phyloP scores from a whole-genome alignment of 2,329 filamentous ascomycete species.

The Periconia sp. region DNA sequence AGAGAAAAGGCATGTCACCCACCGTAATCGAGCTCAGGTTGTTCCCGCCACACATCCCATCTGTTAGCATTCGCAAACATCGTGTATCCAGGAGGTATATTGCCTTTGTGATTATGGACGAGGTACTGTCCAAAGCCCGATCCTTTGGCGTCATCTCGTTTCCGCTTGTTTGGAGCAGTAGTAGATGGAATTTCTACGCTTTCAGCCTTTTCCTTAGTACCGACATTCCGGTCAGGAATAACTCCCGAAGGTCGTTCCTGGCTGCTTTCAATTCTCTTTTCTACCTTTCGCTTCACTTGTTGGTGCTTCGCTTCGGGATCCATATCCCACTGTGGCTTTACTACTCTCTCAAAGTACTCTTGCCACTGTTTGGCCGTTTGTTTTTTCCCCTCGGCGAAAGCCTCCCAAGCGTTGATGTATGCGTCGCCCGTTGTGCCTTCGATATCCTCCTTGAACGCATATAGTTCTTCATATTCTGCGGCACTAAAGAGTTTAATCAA shows the following conservation, averaged over 20 bases:
- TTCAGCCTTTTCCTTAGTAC: background rate
- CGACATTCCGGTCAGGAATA: background rate
- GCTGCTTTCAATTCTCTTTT: slow-evolving; percentile 6
- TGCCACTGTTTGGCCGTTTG: slow-evolving; percentile 35
- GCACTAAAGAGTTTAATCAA: slow-evolving; percentile 21
- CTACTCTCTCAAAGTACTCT: slow-evolving; percentile 38
- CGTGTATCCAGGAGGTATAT: slow-evolving; percentile 15
- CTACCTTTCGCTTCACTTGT: slow-evolving; percentile 20
- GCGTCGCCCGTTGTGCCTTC: slow-evolving; percentile 4
- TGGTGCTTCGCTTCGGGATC: slow-evolving; percentile 27
- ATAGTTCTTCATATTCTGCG: slow-evolving; percentile 35
- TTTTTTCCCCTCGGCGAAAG: slow-evolving; percentile 20
- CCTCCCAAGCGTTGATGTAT: slow-evolving; percentile 25
- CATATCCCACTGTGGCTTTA: slow-evolving; percentile 32
- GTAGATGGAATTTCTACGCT: background rate
- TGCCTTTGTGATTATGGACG: slow-evolving; percentile 9
- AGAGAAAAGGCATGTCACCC: slow-evolving; percentile 1
- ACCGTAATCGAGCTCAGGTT: slow-evolving; percentile 18
- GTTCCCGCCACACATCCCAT: slow-evolving; percentile 12
- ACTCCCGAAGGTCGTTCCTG: slow-evolving; percentile 5
- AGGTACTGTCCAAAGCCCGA: slow-evolving; percentile 14
- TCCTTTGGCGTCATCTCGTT: background rate
- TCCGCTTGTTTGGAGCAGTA: background rate
- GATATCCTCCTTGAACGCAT: slow-evolving; percentile 30
- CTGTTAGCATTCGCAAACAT: slow-evolving; percentile 19